Conservation (phyloP, 2,329 filamentous ascomycete species). For the Aspergillus eucalypticola region DNA sequence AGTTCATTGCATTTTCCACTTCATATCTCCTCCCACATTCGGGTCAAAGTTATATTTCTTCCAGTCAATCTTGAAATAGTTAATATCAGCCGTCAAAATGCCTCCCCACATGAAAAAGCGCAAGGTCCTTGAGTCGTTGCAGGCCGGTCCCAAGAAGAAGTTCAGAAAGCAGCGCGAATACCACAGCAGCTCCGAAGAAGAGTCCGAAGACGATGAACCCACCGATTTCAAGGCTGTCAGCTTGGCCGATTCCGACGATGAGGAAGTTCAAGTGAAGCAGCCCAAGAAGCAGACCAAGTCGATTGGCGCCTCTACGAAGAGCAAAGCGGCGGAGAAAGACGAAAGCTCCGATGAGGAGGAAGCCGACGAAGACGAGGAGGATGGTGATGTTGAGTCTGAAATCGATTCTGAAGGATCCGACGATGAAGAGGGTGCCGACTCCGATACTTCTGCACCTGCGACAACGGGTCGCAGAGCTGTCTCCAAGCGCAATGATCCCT, state of each 20-base stretch:
- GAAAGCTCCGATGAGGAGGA: slow-evolving; percentile 13
- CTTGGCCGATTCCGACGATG: slow-evolving; percentile 50
- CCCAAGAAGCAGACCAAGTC: slow-evolving; percentile 25
- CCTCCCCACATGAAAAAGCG: slow-evolving; percentile 49
- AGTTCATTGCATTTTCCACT: background rate
- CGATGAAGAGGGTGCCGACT: slow-evolving; percentile 38
- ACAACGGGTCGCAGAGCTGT: slow-evolving; percentile 41
- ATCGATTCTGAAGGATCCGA: slow-evolving; percentile 28
- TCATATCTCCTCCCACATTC: slow-evolving; percentile 2
- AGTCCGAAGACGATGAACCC: slow-evolving; percentile 51
- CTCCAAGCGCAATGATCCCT: slow-evolving; percentile 84
- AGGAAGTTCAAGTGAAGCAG: slow-evolving; percentile 29
- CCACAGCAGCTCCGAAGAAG: slow-evolving; percentile 63
- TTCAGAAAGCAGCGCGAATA: slow-evolving; percentile 65
- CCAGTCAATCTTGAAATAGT: slow-evolving; percentile 9
- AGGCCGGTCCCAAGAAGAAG: slow-evolving; percentile 57
- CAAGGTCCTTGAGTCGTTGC: slow-evolving; percentile 61
- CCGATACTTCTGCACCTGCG: slow-evolving; percentile 44
- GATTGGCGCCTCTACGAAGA: slow-evolving; percentile 22
- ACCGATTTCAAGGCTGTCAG: slow-evolving; percentile 53
- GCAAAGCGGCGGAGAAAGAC: slow-evolving; percentile 20
- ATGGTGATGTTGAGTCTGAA: slow-evolving; percentile 21
- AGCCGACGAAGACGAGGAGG: slow-evolving; percentile 27
- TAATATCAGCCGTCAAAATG: slow-evolving; percentile 29
- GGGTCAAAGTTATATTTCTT: background rate